phyloP scores from a whole-genome alignment of 495 filamentous ascomycete species.

The Pseudevernia furfuracea region DNA sequence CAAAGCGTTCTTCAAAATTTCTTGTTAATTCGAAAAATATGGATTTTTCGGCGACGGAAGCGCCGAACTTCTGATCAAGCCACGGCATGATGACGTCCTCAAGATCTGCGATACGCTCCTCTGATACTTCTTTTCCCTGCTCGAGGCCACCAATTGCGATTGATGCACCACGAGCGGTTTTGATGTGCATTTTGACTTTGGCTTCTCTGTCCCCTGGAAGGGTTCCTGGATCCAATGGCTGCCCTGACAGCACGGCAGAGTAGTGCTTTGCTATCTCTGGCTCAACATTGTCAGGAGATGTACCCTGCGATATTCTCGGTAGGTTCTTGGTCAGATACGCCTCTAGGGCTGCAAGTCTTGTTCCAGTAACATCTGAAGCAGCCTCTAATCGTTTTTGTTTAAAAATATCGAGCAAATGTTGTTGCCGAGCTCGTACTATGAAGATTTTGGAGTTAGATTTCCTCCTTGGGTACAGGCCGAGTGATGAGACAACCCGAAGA shows the following conservation, averaged over 20 bases:
- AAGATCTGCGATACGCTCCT: constrained; percentile 48
- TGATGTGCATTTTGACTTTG: constrained; percentile 91
- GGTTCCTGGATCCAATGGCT: constrained; percentile 51
- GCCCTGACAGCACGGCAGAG: constrained; percentile 45
- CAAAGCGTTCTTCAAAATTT: constrained; percentile 75
- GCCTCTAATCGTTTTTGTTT: constrained; percentile 43
- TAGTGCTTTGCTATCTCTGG: constrained; percentile 54
- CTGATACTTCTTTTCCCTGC: constrained; percentile 31
- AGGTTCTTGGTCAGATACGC: constrained; percentile 74
- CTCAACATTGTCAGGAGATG: constrained; percentile 12
- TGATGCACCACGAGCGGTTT: constrained; percentile 59
- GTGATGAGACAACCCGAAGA: neutral
- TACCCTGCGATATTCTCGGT: constrained; percentile 44
- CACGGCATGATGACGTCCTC: constrained; percentile 76
- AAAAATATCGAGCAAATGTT: constrained; percentile 59
- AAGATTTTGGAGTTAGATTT: constrained; percentile 44
- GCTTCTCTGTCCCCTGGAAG: constrained; percentile 66
- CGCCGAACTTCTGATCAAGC: constrained; percentile 68
- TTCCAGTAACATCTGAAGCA: constrained; percentile 40
- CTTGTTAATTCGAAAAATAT: constrained; percentile 77
- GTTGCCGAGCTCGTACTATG: constrained; percentile 72
- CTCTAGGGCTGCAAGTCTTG: constrained; percentile 56
- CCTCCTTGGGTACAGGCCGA: neutral
- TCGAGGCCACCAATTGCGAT: constrained; percentile 45
- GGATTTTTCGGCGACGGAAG: constrained; percentile 66